Conservation (phyloP, 2,329 filamentous ascomycete species). For the Metarhizium sp. region DNA sequence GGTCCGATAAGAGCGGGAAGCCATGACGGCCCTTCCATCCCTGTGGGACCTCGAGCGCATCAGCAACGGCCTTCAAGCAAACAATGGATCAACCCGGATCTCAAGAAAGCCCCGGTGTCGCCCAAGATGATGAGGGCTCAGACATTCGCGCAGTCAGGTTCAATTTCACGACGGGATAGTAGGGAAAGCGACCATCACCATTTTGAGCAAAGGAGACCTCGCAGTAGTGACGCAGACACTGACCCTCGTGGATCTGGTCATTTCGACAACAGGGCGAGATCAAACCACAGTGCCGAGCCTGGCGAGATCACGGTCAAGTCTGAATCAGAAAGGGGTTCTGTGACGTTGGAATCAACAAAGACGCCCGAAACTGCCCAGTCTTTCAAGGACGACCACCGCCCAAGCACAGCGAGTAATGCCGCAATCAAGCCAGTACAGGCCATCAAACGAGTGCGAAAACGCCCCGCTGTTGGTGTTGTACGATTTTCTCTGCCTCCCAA, state of each 20-base stretch:
- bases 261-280: constrained; percentile 26
- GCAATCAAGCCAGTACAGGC: not conserved
- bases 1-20: constrained; percentile 31
- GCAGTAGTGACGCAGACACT: constrained; percentile 44
- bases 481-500: constrained; percentile 32
- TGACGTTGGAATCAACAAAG: not conserved
- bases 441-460: constrained; percentile 16
- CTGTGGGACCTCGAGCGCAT: constrained; percentile 44
- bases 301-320: constrained; percentile 35
- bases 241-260: constrained; percentile 23
- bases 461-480: constrained; percentile 21
- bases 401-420: not conserved
- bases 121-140: constrained; percentile 42
- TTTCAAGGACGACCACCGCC: not conserved
- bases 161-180: constrained; percentile 27
- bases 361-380: not conserved
- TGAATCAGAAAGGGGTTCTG: constrained; percentile 21
- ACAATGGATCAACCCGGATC: constrained; percentile 49
- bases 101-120: constrained; percentile 42
- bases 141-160: constrained; percentile 35
- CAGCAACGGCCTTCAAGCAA: constrained; percentile 45
- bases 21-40: constrained; percentile 38
- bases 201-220: constrained; percentile 33
- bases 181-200: constrained; percentile 23
- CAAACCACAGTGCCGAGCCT: constrained; percentile 34